Evolutionary conservation across 371 early-diverging fungal genomes (phyloP), one percentile per base, ranked within the genome.

Genomic region (Zancudomyces culisetae): DNA sequence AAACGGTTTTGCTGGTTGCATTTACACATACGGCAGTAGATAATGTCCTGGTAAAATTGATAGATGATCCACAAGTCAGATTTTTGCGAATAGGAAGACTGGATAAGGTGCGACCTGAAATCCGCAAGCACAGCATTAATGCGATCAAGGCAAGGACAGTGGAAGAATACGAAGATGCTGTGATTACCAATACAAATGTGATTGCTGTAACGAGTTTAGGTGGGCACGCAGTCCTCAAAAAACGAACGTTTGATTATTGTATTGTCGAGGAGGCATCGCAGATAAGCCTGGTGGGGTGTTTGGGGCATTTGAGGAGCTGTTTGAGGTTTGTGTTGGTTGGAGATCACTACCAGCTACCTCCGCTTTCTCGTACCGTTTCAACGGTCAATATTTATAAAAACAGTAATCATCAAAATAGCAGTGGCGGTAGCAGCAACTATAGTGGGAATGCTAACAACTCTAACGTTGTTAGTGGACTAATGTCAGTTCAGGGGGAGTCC

Each of bases 231-330:
- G 27, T 83, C 15, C 73, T 86, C 30, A 57, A 68, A 10, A 71
- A 76, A 41, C 75, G 89, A 42, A 56, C 63, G 26, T 99, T 99
- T 69, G 98, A 99, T 64, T 93, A 84, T 64, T 97, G 90, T 60
- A 92, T 99, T 45, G 82, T 97, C 20, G 99, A 99, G 64, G 99
- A 99, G 61, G 98, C 98, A 4, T 90, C 97, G 1, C 99, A 99
- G 62, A 78, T 96, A 35, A 90, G 91, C 12, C 66, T 99, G 35
- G 98, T 98, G 0, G 82, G 83, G 1, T 83, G 90, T 55, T 56
- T 99, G 39, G 95, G 97, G 0, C 98, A 98, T 1, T 63, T 98
- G 39, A 71, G 78, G n/a, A 76, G 72, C 54, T 87, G 91, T 2
- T 66, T 77, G 15, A 69, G 59, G 12, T 95, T 98, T 78, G 80